A percentile compares a stretch with the other conserved stretches of the same genome.
Evolutionary conservation across 768 basidiomycete genomes (phyloP).

Genomic region (Multifurca ochricompacta): DNA sequence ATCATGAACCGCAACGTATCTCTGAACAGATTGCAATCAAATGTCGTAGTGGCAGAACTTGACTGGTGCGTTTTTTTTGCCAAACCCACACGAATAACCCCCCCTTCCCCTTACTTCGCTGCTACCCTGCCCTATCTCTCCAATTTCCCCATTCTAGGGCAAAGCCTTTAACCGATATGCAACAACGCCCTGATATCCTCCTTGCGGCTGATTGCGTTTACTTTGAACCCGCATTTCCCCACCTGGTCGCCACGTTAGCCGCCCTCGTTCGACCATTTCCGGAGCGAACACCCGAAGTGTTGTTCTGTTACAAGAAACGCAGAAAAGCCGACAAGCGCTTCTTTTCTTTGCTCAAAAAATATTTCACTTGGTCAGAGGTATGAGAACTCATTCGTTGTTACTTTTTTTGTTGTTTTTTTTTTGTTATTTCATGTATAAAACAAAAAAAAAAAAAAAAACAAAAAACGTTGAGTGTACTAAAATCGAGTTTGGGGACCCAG

Average conservation of each 20-base stretch:
- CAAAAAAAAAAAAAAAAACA: neutral
- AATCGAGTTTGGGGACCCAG: constrained; percentile 30
- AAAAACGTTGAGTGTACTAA: neutral
- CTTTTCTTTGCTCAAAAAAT: constrained; percentile 69
- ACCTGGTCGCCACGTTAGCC: constrained; percentile 71
- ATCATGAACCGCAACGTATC: constrained; percentile 72
- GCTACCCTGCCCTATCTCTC: neutral
- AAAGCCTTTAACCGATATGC: constrained; percentile 38
- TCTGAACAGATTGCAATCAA: constrained; percentile 50
- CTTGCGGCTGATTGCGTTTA: constrained; percentile 95
- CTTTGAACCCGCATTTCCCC: constrained; percentile 87
- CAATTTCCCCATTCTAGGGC: constrained; percentile 44
- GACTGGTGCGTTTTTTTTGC: constrained; percentile 57
- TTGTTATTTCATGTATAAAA: neutral
- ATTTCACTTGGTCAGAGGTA: constrained; percentile 68
- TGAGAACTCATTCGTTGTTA: constrained; percentile 5
- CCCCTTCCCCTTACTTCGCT: neutral
- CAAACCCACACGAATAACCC: too few species aligned
- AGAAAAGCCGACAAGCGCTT: constrained; percentile 90
- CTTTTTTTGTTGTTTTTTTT: neutral
- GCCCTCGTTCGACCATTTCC: constrained; percentile 40
- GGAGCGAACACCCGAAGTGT: constrained; percentile 43
- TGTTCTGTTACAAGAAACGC: constrained; percentile 93
- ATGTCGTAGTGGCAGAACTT: constrained; percentile 58
- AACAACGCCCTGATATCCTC: constrained; percentile 55